Evolutionary conservation across 257 asterid genomes (phyloP).

Genomic region (Paulownia fortunei): DNA sequence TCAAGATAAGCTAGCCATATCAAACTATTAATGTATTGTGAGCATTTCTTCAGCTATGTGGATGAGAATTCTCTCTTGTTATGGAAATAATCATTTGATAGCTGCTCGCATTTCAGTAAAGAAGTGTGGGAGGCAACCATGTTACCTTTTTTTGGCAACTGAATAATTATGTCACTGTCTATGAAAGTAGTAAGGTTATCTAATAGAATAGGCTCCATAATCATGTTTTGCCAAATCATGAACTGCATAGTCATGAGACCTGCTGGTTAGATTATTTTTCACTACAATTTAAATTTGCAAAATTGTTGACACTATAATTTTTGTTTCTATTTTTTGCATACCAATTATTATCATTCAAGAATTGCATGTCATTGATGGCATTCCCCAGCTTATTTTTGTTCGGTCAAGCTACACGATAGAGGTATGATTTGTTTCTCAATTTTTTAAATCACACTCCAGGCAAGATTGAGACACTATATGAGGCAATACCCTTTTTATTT

Average conservation of each 20-base stretch:
- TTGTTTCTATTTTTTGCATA: slow-evolving; percentile 4
- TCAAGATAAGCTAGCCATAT: neutral
- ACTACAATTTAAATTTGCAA: neutral
- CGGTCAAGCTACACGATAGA: slow-evolving; percentile 90
- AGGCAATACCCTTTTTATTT: slow-evolving; percentile 11
- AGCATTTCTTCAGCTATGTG: neutral
- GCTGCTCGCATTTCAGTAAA: slow-evolving; percentile 15
- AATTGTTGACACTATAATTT: no score
- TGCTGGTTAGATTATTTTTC: slow-evolving; percentile 14
- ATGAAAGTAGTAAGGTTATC: neutral
- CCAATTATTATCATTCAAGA: slow-evolving; percentile 56
- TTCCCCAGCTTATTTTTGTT: slow-evolving; percentile 93
- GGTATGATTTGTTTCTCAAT: slow-evolving; percentile 50
- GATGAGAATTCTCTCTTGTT: neutral
- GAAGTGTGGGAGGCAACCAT: neutral
- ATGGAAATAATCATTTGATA: neutral
- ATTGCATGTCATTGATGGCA: slow-evolving; percentile 91
- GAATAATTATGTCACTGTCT: slow-evolving; percentile 2
- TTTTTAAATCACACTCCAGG: slow-evolving; percentile 4
- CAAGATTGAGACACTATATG: slow-evolving; percentile 24
- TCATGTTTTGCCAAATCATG: slow-evolving; percentile 1
- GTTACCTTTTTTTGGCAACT: neutral
- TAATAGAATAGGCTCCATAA: slow-evolving; percentile 6
- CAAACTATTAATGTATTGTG: neutral
- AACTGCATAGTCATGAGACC: neutral